phyloP scores from a whole-genome alignment of 164 flowering plant genomes.

The Berberis vulgaris region DNA sequence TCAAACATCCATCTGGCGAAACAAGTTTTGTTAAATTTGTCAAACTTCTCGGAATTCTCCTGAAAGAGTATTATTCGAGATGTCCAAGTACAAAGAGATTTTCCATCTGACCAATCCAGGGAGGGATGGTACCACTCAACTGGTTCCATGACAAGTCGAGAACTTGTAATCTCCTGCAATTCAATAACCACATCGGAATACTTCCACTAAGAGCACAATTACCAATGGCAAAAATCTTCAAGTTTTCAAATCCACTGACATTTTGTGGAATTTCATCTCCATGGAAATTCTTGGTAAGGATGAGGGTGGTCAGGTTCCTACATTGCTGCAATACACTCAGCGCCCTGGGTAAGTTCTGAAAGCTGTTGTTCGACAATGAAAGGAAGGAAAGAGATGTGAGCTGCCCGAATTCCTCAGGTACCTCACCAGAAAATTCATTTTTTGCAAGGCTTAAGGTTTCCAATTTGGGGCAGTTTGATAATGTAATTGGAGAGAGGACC shows the following conservation, averaged over 20 bases:
- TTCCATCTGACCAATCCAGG: constrained; percentile 67
- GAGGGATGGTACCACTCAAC: constrained; percentile 55
- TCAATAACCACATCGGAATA: constrained; percentile 54
- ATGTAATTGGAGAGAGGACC: constrained; percentile 56
- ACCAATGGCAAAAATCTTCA: constrained; percentile 46
- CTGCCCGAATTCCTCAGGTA: constrained; percentile 41
- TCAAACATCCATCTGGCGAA: constrained; percentile 17
- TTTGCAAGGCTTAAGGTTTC: constrained; percentile 57
- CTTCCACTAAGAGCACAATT: constrained; percentile 59
- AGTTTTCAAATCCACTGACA: constrained; percentile 42
- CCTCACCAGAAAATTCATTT: constrained; percentile 40
- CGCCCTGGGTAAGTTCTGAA: constrained; percentile 42
- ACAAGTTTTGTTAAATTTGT: constrained; percentile 44
- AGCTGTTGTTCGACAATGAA: constrained; percentile 71
- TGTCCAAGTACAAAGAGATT: constrained; percentile 68
- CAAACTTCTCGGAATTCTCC: constrained; percentile 63
- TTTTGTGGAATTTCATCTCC: constrained; percentile 50
- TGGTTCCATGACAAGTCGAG: constrained; percentile 84
- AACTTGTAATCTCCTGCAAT: constrained; percentile 42
- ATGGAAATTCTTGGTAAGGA: constrained; percentile 62
- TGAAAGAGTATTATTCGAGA: constrained; percentile 71
- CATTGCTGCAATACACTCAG: constrained; percentile 50
- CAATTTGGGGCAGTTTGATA: constrained; percentile 46
- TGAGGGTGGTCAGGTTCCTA: constrained; percentile 58
- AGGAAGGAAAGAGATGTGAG: constrained; percentile 49